phyloP scores from a whole-genome alignment of 2,329 filamentous ascomycete genomes.

The Sclerotinia trifoliorum region DNA sequence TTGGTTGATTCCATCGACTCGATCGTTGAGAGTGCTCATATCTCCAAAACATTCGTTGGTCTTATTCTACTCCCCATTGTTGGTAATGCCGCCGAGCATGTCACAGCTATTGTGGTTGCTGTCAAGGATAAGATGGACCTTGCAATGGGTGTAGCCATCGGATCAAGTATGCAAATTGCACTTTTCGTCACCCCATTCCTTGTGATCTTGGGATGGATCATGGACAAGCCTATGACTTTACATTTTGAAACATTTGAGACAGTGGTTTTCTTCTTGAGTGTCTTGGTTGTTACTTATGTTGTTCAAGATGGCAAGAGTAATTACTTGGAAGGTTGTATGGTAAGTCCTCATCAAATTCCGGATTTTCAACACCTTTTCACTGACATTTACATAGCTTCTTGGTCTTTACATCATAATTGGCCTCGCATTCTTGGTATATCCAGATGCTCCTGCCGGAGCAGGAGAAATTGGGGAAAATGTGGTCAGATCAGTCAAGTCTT shows the following conservation, averaged over 20 bases:
- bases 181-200: conserved; percentile 77
- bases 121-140: conserved; percentile 72
- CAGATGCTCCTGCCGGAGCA: conserved; percentile 45
- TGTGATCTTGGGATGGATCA: conserved; percentile 75
- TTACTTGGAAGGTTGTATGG: conserved; percentile 77
- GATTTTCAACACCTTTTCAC: neutral
- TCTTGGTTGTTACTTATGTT: conserved; percentile 71
- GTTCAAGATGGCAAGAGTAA: conserved; percentile 84
- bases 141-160: conserved; percentile 76
- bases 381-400: conserved; percentile 49
- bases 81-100: conserved; percentile 76
- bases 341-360: conserved; percentile 16
- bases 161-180: conserved; percentile 78
- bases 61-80: conserved; percentile 76
- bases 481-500: conserved; percentile 18
- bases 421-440: conserved; percentile 60
- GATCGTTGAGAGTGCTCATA: conserved; percentile 64
- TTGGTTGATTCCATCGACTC: conserved; percentile 72
- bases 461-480: conserved; percentile 14
- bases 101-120: conserved; percentile 74
- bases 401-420: conserved; percentile 57
- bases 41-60: conserved; percentile 78
- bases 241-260: conserved; percentile 81
- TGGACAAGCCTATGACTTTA: conserved; percentile 65
- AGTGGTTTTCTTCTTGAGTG: conserved; percentile 71